phyloP scores from a whole-genome alignment of 2,329 filamentous ascomycete genomes.

The Coccinonectria pachysandricola region DNA sequence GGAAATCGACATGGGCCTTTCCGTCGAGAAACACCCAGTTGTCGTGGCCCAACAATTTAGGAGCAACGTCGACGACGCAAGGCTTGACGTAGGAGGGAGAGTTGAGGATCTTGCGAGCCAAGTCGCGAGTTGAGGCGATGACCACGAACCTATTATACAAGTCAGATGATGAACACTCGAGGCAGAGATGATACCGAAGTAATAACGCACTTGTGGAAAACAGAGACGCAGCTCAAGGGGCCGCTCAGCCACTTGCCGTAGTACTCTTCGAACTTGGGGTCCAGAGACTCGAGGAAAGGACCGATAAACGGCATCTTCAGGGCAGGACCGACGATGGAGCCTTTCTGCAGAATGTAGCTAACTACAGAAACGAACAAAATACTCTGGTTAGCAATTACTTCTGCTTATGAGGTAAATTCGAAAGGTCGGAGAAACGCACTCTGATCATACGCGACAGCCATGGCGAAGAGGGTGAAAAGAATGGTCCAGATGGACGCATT shows the following conservation, averaged over 20 bases:
- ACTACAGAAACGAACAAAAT: conserved; percentile 36
- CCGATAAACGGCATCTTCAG: conserved; percentile 83
- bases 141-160: conserved; percentile 68
- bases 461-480: conserved; percentile 56
- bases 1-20: conserved; percentile 89
- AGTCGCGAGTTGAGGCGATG: conserved; percentile 87
- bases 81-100: conserved; percentile 87
- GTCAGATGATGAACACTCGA: conserved; percentile 9
- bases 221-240: conserved; percentile 88
- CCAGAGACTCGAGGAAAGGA: conserved; percentile 86
- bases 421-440: conserved; percentile 44
- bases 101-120: conserved; percentile 95
- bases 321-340: conserved; percentile 61
- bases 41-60: conserved; percentile 81
- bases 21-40: conserved; percentile 99
- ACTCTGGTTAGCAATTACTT: conserved; percentile 11
- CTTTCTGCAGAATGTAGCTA: conserved; percentile 65
- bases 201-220: conserved; percentile 88
- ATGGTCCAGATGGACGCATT: conserved; percentile 52
- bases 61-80: conserved; percentile 87
- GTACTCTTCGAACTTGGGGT: conserved; percentile 88
- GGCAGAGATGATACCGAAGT: too few species aligned
- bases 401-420: neutral
- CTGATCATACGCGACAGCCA: conserved; percentile 80
- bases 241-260: conserved; percentile 87